A percentile compares a stretch with the other conserved stretches of the same genome.
Conservation (phyloP, 2,329 filamentous ascomycete species). For the Colletotrichum ledebouriae region DNA sequence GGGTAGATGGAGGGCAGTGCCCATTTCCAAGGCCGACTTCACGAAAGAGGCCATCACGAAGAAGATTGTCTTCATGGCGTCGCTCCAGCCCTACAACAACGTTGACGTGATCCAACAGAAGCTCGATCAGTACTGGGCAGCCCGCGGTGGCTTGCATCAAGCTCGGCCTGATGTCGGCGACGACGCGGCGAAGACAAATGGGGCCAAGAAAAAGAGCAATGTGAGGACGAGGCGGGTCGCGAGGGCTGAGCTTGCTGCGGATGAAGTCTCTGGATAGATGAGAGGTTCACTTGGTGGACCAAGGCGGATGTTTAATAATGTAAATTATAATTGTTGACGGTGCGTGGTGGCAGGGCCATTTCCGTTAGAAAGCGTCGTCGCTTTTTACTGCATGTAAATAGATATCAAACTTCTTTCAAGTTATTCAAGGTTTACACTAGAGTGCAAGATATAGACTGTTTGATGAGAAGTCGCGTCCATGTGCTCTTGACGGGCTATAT, state of each 20-base stretch:
- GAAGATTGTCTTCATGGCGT: slow-evolving; percentile 35
- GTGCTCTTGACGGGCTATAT: no score
- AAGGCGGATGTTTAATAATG: no score
- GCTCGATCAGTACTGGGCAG: slow-evolving; percentile 20
- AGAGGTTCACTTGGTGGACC: not conserved
- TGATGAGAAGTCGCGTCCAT: no score
- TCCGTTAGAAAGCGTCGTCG: no score
- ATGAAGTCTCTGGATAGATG: slow-evolving; percentile 1
- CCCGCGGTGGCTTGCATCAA: slow-evolving; percentile 11
- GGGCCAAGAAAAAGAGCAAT: not conserved
- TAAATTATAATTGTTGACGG: no score
- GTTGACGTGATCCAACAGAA: slow-evolving; percentile 2
- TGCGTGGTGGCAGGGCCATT: no score
- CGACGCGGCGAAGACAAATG: slow-evolving; percentile 3
- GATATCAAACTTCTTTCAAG: no score
- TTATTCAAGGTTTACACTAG: no score
- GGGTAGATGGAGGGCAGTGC: slow-evolving; percentile 48
- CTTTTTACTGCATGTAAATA: no score
- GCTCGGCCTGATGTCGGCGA: not conserved
- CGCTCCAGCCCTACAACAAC: slow-evolving; percentile 34
- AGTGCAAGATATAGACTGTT: no score
- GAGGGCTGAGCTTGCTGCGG: not conserved
- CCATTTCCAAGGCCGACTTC: slow-evolving; percentile 23
- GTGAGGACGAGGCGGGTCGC: slow-evolving; percentile 13
- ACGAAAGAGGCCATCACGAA: slow-evolving; percentile 23